Evolutionary conservation across 768 basidiomycete genomes (phyloP).

Genomic region (Porphyrellus cyaneotinctus): DNA sequence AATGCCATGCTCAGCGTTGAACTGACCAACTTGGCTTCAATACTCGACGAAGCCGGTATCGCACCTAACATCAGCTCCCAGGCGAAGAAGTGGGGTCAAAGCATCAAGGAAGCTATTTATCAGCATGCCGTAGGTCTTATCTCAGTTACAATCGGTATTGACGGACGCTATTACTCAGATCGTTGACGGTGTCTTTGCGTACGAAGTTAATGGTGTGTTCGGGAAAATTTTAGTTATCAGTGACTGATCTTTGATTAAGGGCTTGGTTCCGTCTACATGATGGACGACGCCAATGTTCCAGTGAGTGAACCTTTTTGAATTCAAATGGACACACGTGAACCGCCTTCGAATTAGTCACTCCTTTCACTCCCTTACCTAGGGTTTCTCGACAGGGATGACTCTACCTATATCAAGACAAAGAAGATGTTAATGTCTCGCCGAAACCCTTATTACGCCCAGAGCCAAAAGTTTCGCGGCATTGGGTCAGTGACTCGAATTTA

Average conservation of each 20-base stretch:
- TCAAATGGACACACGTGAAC: not conserved
- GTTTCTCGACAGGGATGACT: slow-evolving; percentile 58
- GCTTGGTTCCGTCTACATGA: slow-evolving; percentile 66
- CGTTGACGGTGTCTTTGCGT: slow-evolving; percentile 64
- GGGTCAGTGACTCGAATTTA: slow-evolving; percentile 45
- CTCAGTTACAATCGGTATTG: not conserved
- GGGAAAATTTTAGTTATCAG: not conserved
- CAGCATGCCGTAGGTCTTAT: slow-evolving; percentile 45
- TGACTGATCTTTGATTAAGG: slow-evolving; percentile 34
- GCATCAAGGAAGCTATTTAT: slow-evolving; percentile 60
- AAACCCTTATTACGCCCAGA: slow-evolving; percentile 70
- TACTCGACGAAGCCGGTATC: slow-evolving; percentile 50
- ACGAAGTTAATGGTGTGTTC: slow-evolving; percentile 64
- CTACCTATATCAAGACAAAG: slow-evolving; percentile 61
- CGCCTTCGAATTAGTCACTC: slow-evolving; percentile 48
- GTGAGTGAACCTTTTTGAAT: slow-evolving; percentile 36
- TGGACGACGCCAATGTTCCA: slow-evolving; percentile 86
- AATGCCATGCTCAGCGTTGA: slow-evolving; percentile 84
- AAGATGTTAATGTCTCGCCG: slow-evolving; percentile 54
- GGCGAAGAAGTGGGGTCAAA: slow-evolving; percentile 55
- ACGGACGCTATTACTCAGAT: slow-evolving; percentile 37
- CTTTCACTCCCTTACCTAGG: slow-evolving; percentile 76
- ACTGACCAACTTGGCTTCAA: slow-evolving; percentile 51
- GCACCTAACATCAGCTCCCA: slow-evolving; percentile 48
- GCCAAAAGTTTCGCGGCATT: slow-evolving; percentile 60